These are phyloP conservation scores for Helenozyma rhizophorensis DNA, from an alignment of 805 yeast species.

Conservation along the genomic window DNA sequence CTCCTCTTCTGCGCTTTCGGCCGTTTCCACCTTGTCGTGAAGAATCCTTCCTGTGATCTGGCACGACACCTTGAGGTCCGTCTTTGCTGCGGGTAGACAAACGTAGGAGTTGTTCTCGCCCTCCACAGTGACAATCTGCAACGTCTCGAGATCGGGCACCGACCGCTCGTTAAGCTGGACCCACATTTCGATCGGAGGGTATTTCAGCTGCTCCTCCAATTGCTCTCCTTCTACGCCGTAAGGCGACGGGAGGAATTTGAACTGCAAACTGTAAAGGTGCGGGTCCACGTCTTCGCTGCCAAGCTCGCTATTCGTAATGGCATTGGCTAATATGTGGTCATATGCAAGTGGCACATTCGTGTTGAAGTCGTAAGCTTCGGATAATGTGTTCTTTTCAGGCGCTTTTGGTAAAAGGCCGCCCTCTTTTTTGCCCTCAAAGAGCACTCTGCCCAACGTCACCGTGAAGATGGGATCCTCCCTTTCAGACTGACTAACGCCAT, in stretches of 20 bases:
- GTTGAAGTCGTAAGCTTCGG: conserved; percentile 22
- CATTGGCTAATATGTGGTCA: conserved; percentile 30
- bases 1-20: not conserved
- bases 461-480: conserved; percentile 29
- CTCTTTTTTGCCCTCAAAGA: conserved; percentile 19
- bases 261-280: conserved; percentile 35
- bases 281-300: conserved; percentile 16
- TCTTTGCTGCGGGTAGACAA: conserved; percentile 34
- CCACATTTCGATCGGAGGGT: conserved; percentile 59
- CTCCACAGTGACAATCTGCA: conserved; percentile 42
- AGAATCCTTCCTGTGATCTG: conserved; percentile 34
- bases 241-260: conserved; percentile 46
- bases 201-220: conserved; percentile 21
- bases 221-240: conserved; percentile 15
- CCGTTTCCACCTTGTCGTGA: conserved; percentile 7
- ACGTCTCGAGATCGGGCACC: conserved; percentile 32
- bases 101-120: conserved; percentile 41
- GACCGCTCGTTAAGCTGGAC: conserved; percentile 37
- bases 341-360: conserved; percentile 29
- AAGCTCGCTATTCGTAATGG: conserved; percentile 16
- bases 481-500: conserved; percentile 17
- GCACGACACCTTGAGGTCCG: conserved; percentile 45
- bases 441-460: conserved; percentile 36
- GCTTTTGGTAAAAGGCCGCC: conserved; percentile 1
- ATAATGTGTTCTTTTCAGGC: not conserved